These are phyloP conservation scores for Aspergillus awamori DNA, from an alignment of 2,329 filamentous ascomycete genomes.

Conservation along the genomic window DNA sequence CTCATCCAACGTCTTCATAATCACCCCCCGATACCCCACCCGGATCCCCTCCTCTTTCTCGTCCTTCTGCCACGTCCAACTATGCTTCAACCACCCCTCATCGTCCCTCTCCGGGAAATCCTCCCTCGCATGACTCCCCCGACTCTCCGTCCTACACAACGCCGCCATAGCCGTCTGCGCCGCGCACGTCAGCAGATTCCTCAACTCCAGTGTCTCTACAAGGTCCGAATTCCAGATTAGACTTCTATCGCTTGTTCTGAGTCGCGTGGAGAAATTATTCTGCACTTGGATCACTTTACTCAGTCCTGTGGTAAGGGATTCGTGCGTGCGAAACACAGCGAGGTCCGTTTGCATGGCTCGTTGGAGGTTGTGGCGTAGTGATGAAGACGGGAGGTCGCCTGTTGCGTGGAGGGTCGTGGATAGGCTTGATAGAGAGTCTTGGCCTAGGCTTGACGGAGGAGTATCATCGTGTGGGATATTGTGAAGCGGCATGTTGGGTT, in stretches of 20 bases:
- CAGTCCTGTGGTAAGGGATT: slow-evolving; percentile 69
- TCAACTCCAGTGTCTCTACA: slow-evolving; percentile 91
- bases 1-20: slow-evolving; percentile 11
- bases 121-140: slow-evolving; percentile 95
- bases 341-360: slow-evolving; percentile 91
- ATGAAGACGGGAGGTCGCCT: slow-evolving; percentile 46
- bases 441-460: not conserved
- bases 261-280: not conserved
- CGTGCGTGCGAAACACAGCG: slow-evolving; percentile 92
- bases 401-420: slow-evolving; percentile 88
- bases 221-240: slow-evolving; percentile 99
- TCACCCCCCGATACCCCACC: slow-evolving; percentile 11
- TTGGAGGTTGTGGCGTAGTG: not conserved
- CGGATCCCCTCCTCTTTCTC: not conserved
- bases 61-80: slow-evolving; percentile 89
- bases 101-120: slow-evolving; percentile 96
- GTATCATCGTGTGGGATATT: not conserved
- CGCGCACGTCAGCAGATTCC: slow-evolving; percentile 96
- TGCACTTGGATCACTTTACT: not conserved
- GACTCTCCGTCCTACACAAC: slow-evolving; percentile 93
- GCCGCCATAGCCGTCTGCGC: slow-evolving; percentile 90
- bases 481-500: slow-evolving; percentile 8
- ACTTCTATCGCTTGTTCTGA: slow-evolving; percentile 95
- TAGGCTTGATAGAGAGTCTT: slow-evolving; percentile 69
- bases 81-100: slow-evolving; percentile 99